Percentiles rank a stretch among this genome's conserved stretches.
Evolutionary conservation across 495 filamentous ascomycete genomes (phyloP).

Genomic region (Rostrohypoxylon terebratum): DNA sequence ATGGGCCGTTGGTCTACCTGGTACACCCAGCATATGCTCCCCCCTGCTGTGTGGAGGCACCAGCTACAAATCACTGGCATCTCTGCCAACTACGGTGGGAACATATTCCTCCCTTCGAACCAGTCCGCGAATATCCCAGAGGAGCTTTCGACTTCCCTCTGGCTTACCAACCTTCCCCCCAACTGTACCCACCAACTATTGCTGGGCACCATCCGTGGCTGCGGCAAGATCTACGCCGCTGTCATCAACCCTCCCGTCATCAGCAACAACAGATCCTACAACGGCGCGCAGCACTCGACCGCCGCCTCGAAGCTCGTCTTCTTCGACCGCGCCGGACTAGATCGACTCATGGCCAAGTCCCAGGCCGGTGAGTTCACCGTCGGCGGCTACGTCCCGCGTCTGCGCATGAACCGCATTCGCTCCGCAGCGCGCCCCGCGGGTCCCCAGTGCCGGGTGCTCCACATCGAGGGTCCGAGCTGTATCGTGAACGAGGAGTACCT

Average conservation of each 20-base stretch:
- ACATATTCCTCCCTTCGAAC: constrained; percentile 42
- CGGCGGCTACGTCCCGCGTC: constrained; percentile 27
- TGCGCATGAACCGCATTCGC: constrained; percentile 39
- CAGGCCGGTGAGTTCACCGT: constrained; percentile 31
- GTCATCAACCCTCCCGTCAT: constrained; percentile 51
- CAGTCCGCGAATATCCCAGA: constrained; percentile 49
- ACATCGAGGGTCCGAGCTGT: constrained; percentile 49
- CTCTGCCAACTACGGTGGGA: constrained; percentile 50
- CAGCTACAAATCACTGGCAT: constrained; percentile 25
- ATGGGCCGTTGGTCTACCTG: not conserved
- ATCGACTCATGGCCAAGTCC: constrained; percentile 21
- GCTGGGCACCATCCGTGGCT: constrained; percentile 45
- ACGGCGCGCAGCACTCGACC: constrained; percentile 20
- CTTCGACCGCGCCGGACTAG: constrained; percentile 48
- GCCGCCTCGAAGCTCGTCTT: constrained; percentile 56
- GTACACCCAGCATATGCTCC: not conserved
- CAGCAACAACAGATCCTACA: not conserved
- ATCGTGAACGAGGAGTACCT: constrained; percentile 50
- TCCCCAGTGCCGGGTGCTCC: constrained; percentile 47
- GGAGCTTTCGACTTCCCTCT: constrained; percentile 51
- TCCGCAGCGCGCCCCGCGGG: constrained; percentile 22
- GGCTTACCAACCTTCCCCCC: constrained; percentile 51
- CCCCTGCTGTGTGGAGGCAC: constrained; percentile 2
- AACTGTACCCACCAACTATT: constrained; percentile 43
- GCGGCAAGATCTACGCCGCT: constrained; percentile 53